These are phyloP conservation scores for Lolium multiflorum DNA, from an alignment of 176 grass and related monocot genomes.

Conservation along the genomic window DNA sequence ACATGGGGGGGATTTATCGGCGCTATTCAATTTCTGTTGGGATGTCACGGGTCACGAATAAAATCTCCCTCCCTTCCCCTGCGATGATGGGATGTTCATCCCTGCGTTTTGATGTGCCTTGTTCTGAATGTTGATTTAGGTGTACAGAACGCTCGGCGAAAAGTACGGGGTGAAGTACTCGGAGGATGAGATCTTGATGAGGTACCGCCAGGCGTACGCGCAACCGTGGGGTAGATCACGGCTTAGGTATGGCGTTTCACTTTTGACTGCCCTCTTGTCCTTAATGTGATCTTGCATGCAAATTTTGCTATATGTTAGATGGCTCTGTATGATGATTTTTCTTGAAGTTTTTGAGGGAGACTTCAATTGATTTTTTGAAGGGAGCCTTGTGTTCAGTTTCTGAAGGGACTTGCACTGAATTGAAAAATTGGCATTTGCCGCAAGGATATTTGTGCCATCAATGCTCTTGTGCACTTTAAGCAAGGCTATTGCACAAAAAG, in stretches of 20 bases:
- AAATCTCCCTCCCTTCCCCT: no score
- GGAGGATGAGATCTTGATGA: constrained; percentile 82
- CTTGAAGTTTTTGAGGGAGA: neutral
- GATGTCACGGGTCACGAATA: no score
- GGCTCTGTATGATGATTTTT: neutral
- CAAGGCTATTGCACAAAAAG: neutral
- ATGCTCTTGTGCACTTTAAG: constrained; percentile 10
- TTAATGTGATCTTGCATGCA: neutral
- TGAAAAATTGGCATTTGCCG: constrained; percentile 12
- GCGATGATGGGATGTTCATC: neutral
- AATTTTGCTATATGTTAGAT: neutral
- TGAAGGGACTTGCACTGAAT: neutral
- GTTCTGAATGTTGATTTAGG: constrained; percentile 50
- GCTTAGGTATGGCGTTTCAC: constrained; percentile 59
- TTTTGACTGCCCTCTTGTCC: neutral
- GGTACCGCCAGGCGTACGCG: constrained; percentile 72
- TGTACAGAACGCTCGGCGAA: constrained; percentile 78
- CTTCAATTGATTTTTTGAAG: neutral
- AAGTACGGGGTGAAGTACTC: constrained; percentile 94
- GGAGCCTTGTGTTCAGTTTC: neutral
- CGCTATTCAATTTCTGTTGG: neutral
- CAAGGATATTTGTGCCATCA: constrained; percentile 25
- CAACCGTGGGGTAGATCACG: constrained; percentile 93
- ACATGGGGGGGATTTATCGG: constrained; percentile 11
- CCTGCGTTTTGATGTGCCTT: constrained; percentile 1